Percentiles rank a stretch among this genome's conserved stretches.
phyloP scores from a whole-genome alignment of 306 rosid species.

The Vachellia pachyceras region DNA sequence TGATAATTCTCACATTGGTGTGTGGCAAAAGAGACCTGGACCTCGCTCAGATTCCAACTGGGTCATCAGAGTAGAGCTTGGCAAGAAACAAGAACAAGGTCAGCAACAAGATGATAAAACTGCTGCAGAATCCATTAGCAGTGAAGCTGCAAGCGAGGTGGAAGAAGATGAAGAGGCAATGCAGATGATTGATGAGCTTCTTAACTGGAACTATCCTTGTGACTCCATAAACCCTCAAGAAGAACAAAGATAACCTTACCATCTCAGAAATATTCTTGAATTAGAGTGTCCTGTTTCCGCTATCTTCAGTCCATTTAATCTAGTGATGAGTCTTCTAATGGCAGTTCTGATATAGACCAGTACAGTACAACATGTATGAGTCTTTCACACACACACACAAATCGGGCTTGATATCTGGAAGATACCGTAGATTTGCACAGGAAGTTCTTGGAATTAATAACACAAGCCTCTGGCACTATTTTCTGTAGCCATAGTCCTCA shows the following conservation, averaged over 20 bases:
- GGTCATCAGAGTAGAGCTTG: conserved; percentile 95
- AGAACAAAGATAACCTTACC: conserved; percentile 35
- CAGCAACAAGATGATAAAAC: background rate
- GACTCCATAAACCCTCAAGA: conserved; percentile 42
- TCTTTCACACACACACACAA: background rate
- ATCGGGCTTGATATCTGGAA: background rate
- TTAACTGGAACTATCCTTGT: conserved; percentile 74
- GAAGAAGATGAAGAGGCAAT: conserved; percentile 75
- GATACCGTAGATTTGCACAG: background rate
- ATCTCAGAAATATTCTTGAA: conserved; percentile 36
- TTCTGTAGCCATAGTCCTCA: conserved; percentile 15
- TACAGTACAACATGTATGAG: conserved; percentile 7
- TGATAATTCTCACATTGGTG: conserved; percentile 95
- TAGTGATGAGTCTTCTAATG: conserved; percentile 26
- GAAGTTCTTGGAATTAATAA: background rate
- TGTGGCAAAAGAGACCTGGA: conserved; percentile 94
- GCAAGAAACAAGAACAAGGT: conserved; percentile 53
- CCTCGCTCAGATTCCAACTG: conserved; percentile 77
- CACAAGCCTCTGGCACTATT: conserved; percentile 2
- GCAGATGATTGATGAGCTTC: conserved; percentile 98
- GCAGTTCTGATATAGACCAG: conserved; percentile 30
- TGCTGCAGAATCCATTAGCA: background rate
- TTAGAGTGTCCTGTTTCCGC: conserved; percentile 29
- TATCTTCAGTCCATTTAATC: conserved; percentile 39
- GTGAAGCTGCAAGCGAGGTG: conserved; percentile 31